Conservation (phyloP, 805 yeast genomes). For the Yarrowia bubula region DNA sequence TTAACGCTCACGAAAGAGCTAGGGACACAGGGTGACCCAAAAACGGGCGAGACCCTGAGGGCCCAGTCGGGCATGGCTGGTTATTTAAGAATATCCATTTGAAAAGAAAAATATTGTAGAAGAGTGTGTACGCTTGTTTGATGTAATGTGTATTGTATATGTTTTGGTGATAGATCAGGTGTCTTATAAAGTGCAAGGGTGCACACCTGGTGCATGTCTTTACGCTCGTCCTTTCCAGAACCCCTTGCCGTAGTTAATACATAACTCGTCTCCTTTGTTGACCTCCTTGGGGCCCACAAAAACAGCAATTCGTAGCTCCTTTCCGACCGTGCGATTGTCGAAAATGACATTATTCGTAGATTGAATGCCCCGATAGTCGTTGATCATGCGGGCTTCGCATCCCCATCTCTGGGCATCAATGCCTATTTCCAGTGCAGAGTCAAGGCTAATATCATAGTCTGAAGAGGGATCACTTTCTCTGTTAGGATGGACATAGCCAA, state of each 20-base stretch:
- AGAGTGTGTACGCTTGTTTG: not conserved
- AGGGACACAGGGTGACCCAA: constrained; percentile 23
- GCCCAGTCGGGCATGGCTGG: constrained; percentile 28
- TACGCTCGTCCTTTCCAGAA: constrained; percentile 31
- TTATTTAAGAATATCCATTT: constrained; percentile 25
- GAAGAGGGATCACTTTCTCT: constrained; percentile 30
- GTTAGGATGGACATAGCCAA: constrained; percentile 32
- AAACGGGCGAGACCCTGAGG: constrained; percentile 16
- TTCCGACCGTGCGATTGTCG: constrained; percentile 29
- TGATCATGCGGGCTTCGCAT: constrained; percentile 33
- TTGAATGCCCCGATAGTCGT: constrained; percentile 33
- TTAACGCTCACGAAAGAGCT: constrained; percentile 22
- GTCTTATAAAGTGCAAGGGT: not conserved
- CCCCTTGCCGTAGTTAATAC: constrained; percentile 34
- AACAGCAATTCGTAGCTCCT: constrained; percentile 31
- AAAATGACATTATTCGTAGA: constrained; percentile 31
- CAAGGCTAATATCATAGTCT: constrained; percentile 32
- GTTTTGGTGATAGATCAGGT: too few species aligned
- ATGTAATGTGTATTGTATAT: too few species aligned
- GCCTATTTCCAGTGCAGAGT: constrained; percentile 29
- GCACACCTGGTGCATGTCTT: not conserved
- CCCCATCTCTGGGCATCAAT: constrained; percentile 32
- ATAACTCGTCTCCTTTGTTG: constrained; percentile 31
- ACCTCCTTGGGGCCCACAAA: constrained; percentile 30
- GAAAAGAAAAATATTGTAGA: not conserved